These are phyloP conservation scores for Linnemannia exigua DNA, from an alignment of 192 early-diverging fungal species.

Conservation along the genomic window DNA sequence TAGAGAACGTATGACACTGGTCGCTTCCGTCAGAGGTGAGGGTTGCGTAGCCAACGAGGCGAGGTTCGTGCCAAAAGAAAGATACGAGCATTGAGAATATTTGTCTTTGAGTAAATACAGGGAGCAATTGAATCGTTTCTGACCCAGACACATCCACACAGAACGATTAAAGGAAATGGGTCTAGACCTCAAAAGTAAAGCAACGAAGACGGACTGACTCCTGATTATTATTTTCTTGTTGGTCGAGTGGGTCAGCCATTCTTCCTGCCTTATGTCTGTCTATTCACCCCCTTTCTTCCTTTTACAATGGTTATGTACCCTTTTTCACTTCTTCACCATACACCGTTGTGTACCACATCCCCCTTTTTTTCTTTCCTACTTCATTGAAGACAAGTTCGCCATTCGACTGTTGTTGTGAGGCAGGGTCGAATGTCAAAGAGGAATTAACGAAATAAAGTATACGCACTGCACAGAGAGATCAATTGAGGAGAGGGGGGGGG, in stretches of 20 bases:
- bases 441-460: not conserved
- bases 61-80: not conserved
- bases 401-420: constrained; percentile 4
- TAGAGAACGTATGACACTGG: not conserved
- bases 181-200: not conserved
- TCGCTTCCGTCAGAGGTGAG: not conserved
- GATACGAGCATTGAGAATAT: too few species aligned
- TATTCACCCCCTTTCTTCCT: not conserved
- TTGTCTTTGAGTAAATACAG: too few species aligned
- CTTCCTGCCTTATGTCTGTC: not conserved
- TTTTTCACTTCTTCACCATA: not conserved
- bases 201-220: not conserved
- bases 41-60: too few species aligned
- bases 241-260: not conserved
- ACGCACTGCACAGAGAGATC: not conserved
- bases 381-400: not conserved
- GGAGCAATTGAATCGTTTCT: not conserved
- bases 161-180: not conserved
- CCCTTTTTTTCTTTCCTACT: not conserved
- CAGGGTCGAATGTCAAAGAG: not conserved
- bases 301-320: not conserved
- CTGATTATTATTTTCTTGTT: not conserved
- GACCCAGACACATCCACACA: not conserved
- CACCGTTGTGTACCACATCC: not conserved
- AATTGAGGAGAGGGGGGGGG: not conserved